phyloP scores from a whole-genome alignment of 2,329 filamentous ascomycete genomes.

The Verticillium longisporum region DNA sequence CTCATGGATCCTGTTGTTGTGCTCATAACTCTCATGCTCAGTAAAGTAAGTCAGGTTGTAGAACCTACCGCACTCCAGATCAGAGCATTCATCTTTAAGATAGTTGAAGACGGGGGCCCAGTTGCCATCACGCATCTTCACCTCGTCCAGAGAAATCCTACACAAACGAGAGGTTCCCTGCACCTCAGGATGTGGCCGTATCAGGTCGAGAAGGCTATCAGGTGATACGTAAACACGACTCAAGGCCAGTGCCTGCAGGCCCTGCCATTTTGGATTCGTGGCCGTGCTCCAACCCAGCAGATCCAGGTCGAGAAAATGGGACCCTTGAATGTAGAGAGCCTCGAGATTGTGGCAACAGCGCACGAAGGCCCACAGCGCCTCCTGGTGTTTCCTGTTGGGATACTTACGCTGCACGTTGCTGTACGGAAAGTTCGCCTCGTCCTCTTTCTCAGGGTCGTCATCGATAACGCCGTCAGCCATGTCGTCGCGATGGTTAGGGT shows the following conservation, averaged over 20 bases:
- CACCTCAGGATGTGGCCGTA: neutral
- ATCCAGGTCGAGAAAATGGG: conserved; percentile 3
- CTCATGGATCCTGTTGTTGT: conserved; percentile 1
- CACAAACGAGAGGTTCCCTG: neutral
- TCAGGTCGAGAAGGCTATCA: neutral
- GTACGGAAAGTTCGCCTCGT: neutral
- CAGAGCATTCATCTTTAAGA: neutral
- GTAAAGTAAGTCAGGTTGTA: conserved; percentile 3
- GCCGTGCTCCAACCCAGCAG: neutral
- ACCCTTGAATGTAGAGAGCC: conserved; percentile 1
- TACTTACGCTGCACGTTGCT: conserved; percentile 4
- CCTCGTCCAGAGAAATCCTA: neutral
- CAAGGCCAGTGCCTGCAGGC: neutral
- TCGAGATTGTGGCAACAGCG: conserved; percentile 2
- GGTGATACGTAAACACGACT: neutral
- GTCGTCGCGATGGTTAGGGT: neutral
- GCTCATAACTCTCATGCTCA: neutral
- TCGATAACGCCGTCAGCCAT: neutral
- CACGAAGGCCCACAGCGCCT: conserved; percentile 1
- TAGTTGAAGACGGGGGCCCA: conserved; percentile 2
- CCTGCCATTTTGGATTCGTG: neutral
- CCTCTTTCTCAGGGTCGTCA: neutral
- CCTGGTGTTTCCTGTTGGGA: conserved; percentile 4
- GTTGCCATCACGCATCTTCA: conserved; percentile 5
- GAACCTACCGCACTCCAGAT: neutral